Evolutionary conservation across 768 basidiomycete species (phyloP).

Genomic region (Auriculariales sp.): DNA sequence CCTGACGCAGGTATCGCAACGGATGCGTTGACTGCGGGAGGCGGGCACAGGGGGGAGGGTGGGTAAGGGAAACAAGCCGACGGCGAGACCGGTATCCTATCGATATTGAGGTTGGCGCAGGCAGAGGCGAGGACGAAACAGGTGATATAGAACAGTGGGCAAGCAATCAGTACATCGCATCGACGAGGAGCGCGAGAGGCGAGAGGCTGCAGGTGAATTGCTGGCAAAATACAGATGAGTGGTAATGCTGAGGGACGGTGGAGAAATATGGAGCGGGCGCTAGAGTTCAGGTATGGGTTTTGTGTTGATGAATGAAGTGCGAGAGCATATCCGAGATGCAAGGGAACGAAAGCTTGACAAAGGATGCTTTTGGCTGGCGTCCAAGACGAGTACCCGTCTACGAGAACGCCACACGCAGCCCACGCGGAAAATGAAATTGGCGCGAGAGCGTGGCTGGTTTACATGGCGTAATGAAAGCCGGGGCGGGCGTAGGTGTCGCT

Average conservation of each 20-base stretch:
- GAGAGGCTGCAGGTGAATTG: not conserved
- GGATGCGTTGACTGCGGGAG: too few relatives aligned
- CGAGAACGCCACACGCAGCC: not conserved
- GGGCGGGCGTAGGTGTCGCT: not conserved
- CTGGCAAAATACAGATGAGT: slow-evolving; percentile 1
- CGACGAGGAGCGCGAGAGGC: not conserved
- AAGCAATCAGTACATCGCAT: not conserved
- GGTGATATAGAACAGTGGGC: not conserved
- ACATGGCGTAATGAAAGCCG: not conserved
- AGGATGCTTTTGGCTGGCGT: not conserved
- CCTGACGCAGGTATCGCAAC: not conserved
- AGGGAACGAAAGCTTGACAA: not conserved
- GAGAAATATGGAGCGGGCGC: too few relatives aligned
- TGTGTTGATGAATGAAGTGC: not conserved
- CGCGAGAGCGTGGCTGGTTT: not conserved
- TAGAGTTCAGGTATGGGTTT: slow-evolving; percentile 1
- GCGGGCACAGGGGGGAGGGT: too few relatives aligned
- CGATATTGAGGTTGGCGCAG: not conserved
- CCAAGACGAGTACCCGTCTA: not conserved
- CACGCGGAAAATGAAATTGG: not conserved
- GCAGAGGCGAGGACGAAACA: too few relatives aligned
- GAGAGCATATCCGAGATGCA: not conserved
- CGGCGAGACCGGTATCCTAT: not conserved
- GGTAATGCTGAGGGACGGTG: too few relatives aligned
- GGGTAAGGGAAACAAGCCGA: too few relatives aligned